A percentile compares a stretch with the other conserved stretches of the same genome.
These are phyloP conservation scores for Aureobasidium mangrovei DNA, from an alignment of 2,329 filamentous ascomycete genomes.

Conservation along the genomic window DNA sequence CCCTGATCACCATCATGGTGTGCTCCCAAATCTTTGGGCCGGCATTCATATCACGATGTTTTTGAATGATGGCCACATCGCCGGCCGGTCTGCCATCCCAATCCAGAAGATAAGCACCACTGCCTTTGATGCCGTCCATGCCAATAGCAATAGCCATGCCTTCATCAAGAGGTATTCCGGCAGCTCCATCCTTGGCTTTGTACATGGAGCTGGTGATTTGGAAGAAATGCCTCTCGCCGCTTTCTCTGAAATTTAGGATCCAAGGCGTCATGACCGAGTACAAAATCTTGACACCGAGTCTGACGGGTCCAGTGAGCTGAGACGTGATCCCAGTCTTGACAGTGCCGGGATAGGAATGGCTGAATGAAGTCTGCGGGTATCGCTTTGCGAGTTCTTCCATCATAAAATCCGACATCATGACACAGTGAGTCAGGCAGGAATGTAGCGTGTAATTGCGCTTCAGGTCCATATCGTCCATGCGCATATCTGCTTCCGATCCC, in stretches of 20 bases:
- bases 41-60: slow-evolving; percentile 26
- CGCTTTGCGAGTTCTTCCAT: slow-evolving; percentile 42
- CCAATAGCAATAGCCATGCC: slow-evolving; percentile 24
- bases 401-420: slow-evolving; percentile 43
- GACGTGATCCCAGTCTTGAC: slow-evolving; percentile 40
- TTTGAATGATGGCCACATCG: slow-evolving; percentile 25
- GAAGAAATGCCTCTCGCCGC: slow-evolving; percentile 40
- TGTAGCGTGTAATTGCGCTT: slow-evolving; percentile 31
- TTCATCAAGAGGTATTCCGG: slow-evolving; percentile 24
- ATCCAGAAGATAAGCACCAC: slow-evolving; percentile 31
- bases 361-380: slow-evolving; percentile 40
- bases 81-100: slow-evolving; percentile 30
- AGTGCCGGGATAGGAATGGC: slow-evolving; percentile 41
- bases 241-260: slow-evolving; percentile 33
- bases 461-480: slow-evolving; percentile 39
- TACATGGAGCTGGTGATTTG: slow-evolving; percentile 30
- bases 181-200: slow-evolving; percentile 20
- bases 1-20: slow-evolving; percentile 27
- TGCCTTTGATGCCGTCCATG: slow-evolving; percentile 25
- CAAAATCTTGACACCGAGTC: slow-evolving; percentile 27
- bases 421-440: slow-evolving; percentile 33
- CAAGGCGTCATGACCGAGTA: slow-evolving; percentile 31
- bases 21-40: slow-evolving; percentile 29
- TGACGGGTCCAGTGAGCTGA: slow-evolving; percentile 27
- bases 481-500: slow-evolving; percentile 44